phyloP scores from a whole-genome alignment of 805 yeast species.

The Myxozyma geophila region DNA sequence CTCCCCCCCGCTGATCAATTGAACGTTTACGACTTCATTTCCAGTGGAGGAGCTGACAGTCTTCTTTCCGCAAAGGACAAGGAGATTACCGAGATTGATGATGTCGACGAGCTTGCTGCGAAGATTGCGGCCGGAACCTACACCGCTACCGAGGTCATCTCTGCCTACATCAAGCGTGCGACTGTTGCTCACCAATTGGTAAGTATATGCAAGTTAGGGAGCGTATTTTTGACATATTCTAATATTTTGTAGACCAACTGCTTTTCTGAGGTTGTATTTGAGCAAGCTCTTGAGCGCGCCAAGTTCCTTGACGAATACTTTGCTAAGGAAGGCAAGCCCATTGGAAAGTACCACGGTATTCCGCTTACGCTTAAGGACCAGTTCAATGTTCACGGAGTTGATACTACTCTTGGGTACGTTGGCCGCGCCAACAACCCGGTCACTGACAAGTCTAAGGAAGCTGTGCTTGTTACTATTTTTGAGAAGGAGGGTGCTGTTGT shows the following conservation, averaged over 20 bases:
- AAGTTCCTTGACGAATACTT: constrained; percentile 58
- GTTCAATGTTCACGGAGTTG: constrained; percentile 57
- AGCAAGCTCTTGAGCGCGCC: constrained; percentile 63
- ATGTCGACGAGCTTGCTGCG: constrained; percentile 33
- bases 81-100: constrained; percentile 40
- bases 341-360: constrained; percentile 71
- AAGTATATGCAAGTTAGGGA: not conserved
- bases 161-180: constrained; percentile 47
- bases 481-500: constrained; percentile 61
- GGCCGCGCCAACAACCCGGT: constrained; percentile 49
- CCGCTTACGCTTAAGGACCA: constrained; percentile 73
- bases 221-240: no score
- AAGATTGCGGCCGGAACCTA: constrained; percentile 43
- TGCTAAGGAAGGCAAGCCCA: constrained; percentile 51
- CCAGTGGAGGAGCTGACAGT: constrained; percentile 31
- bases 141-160: constrained; percentile 53
- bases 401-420: constrained; percentile 51
- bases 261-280: constrained; percentile 52
- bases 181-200: constrained; percentile 37
- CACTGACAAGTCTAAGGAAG: constrained; percentile 48
- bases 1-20: constrained; percentile 37
- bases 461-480: constrained; percentile 54
- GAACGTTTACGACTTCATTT: constrained; percentile 37
- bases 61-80: constrained; percentile 38
- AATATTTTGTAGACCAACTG: constrained; percentile 39